phyloP scores from a whole-genome alignment of 2,329 filamentous ascomycete genomes.

The Colletotrichum scovillei region DNA sequence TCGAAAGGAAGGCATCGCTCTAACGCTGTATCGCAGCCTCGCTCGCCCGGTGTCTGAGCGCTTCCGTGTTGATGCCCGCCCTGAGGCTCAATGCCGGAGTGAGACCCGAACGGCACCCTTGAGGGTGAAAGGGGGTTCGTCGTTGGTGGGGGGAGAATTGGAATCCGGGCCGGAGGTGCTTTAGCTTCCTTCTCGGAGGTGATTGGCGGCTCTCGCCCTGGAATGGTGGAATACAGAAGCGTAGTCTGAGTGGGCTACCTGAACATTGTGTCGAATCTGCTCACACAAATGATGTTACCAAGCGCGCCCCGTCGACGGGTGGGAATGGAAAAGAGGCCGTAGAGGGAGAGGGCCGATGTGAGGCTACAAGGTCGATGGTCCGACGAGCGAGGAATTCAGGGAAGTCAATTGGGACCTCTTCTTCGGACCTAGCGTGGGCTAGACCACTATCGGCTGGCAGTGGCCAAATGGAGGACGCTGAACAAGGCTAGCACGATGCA shows the following conservation, averaged over 20 bases:
- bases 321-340: neutral
- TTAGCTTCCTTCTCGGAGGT: neutral
- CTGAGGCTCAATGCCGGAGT: neutral
- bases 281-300: neutral
- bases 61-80: neutral
- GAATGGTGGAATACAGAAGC: conserved; percentile 13
- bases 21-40: conserved; percentile 24
- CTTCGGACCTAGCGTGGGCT: conserved; percentile 27
- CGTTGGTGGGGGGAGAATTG: conserved; percentile 33
- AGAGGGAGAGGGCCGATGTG: neutral
- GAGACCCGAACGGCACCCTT: neutral
- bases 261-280: neutral
- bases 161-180: neutral
- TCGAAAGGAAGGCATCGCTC: conserved; percentile 51
- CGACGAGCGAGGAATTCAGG: neutral
- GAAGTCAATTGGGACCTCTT: conserved; percentile 21
- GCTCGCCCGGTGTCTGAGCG: conserved; percentile 11
- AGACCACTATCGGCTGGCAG: conserved; percentile 16
- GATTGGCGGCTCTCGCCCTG: neutral
- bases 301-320: neutral
- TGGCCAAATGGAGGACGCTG: conserved; percentile 15
- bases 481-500: conserved; percentile 29
- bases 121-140: conserved; percentile 22
- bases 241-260: neutral
- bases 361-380: neutral